Percentiles rank a stretch among this genome's conserved stretches.
phyloP scores from a whole-genome alignment of 169 alveolate species.

The Plasmodium adleri region DNA sequence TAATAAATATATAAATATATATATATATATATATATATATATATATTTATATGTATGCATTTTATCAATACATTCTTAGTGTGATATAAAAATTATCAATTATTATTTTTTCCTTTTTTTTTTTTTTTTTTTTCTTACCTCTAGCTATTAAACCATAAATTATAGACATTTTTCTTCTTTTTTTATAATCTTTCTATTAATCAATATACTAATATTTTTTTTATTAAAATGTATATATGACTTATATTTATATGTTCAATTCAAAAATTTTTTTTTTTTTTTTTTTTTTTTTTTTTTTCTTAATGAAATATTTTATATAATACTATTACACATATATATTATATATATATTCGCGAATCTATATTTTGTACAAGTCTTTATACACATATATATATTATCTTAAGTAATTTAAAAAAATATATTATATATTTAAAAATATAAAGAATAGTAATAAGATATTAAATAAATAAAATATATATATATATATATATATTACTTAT shows the following conservation, averaged over 20 bases:
- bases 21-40: conserved; percentile 18
- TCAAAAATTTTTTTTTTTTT: background rate
- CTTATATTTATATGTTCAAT: background rate
- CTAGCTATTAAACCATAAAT: conserved; percentile 76
- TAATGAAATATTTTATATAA: background rate
- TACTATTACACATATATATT: too few species aligned
- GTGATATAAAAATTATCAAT: background rate
- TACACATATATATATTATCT: too few species aligned
- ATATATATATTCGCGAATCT: too few species aligned
- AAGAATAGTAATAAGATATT: too few species aligned
- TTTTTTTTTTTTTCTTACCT: conserved; percentile 43
- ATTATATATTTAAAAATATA: too few species aligned
- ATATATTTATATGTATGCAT: background rate
- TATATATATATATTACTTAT: too few species aligned
- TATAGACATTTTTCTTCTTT: conserved; percentile 53
- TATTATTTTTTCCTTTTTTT: background rate
- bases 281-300: background rate
- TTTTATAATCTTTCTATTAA: too few species aligned
- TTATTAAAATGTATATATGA: too few species aligned
- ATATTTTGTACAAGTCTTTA: too few species aligned
- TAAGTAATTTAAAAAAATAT: too few species aligned
- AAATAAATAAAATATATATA: too few species aligned
- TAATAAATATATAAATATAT: background rate
- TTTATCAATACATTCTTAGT: background rate
- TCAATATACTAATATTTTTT: too few species aligned